Percentiles rank a stretch among this genome's conserved stretches.
Evolutionary conservation across 2,329 filamentous ascomycete genomes (phyloP).

Genomic region (Penicillium thymicola): DNA sequence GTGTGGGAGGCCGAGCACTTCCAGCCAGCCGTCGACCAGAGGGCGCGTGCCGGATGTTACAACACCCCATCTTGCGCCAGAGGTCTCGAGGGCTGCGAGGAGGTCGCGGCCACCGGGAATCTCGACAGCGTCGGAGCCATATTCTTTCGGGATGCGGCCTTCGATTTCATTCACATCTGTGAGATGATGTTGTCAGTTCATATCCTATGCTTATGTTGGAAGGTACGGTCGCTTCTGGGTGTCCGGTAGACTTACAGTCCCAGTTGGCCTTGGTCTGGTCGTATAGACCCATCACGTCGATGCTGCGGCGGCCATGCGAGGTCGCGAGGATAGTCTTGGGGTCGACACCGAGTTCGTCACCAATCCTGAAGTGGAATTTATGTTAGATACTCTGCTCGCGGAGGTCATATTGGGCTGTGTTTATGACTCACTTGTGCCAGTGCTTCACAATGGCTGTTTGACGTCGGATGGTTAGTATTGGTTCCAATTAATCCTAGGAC

Average conservation of each 20-base stretch:
- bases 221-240: neutral
- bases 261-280: slow-evolving; percentile 83
- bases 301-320: slow-evolving; percentile 84
- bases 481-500: slow-evolving; percentile 40
- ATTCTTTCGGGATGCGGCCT: slow-evolving; percentile 69
- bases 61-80: slow-evolving; percentile 75
- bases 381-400: neutral
- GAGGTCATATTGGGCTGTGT: neutral
- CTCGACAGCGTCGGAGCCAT: slow-evolving; percentile 75
- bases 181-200: neutral
- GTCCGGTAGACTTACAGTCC: slow-evolving; percentile 67
- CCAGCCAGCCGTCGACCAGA: slow-evolving; percentile 70
- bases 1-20: slow-evolving; percentile 61
- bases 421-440: slow-evolving; percentile 55
- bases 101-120: slow-evolving; percentile 77
- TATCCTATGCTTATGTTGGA: neutral
- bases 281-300: slow-evolving; percentile 77
- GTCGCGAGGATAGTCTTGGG: slow-evolving; percentile 83
- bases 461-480: slow-evolving; percentile 50
- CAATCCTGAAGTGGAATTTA: slow-evolving; percentile 42
- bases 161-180: slow-evolving; percentile 78
- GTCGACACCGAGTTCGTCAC: slow-evolving; percentile 76
- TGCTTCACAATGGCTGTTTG: slow-evolving; percentile 60
- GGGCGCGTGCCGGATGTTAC: slow-evolving; percentile 66
- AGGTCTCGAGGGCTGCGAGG: slow-evolving; percentile 62